phyloP scores from a whole-genome alignment of 2,329 filamentous ascomycete genomes.

The Scytalidium lignicola region DNA sequence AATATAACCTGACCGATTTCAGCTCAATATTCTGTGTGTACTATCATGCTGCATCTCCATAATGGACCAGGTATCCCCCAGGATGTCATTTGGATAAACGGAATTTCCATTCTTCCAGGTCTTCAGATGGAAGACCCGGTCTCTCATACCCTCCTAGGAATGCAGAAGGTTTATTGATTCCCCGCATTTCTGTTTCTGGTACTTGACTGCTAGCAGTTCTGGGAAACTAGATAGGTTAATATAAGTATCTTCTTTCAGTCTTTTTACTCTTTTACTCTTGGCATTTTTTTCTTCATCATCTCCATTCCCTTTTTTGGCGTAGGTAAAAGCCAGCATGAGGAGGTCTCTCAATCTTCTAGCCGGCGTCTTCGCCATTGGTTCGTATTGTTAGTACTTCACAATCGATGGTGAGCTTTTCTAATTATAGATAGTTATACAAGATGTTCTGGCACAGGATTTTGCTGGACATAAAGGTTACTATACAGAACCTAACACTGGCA shows the following conservation, averaged over 20 bases:
- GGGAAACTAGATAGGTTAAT: not conserved
- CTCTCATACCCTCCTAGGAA: not conserved
- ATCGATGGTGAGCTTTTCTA: conserved; percentile 1
- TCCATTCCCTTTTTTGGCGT: conserved; percentile 7
- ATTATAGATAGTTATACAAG: conserved; percentile 13
- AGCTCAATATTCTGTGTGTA: not conserved
- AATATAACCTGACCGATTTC: not conserved
- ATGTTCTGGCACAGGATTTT: conserved; percentile 23
- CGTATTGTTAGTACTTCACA: conserved; percentile 16
- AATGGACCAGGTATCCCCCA: not conserved
- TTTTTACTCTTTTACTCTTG: not conserved
- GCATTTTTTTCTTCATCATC: conserved; percentile 2
- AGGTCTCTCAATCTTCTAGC: conserved; percentile 16
- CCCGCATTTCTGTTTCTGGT: not conserved
- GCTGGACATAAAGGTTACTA: conserved; percentile 27
- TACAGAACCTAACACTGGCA: conserved; percentile 44
- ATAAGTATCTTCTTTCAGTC: not conserved
- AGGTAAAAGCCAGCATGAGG: conserved; percentile 19
- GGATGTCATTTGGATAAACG: not conserved
- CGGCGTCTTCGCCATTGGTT: conserved; percentile 15
- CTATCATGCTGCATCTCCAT: not conserved
- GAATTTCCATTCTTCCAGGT: not conserved
- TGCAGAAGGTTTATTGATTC: not conserved
- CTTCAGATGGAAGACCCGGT: not conserved
- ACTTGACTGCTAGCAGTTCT: not conserved